A percentile compares a stretch with the other conserved stretches of the same genome.
Conservation (phyloP, 2,329 filamentous ascomycete species). For the Mycocentrospora acerina region DNA sequence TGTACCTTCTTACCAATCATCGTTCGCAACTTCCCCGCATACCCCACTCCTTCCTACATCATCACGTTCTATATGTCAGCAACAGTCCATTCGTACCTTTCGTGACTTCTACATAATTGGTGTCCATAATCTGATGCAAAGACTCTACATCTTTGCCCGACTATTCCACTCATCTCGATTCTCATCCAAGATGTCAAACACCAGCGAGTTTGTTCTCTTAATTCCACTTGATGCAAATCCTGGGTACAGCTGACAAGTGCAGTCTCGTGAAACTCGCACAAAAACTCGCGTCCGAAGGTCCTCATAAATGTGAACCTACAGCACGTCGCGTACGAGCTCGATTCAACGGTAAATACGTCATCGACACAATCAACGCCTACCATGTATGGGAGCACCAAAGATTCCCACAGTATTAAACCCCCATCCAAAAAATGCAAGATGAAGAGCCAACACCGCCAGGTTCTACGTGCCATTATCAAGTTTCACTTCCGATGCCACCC, state of each 20-base stretch:
- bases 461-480: slow-evolving; percentile 31
- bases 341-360: slow-evolving; percentile 33
- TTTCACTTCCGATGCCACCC: slow-evolving; percentile 19
- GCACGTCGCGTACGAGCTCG: slow-evolving; percentile 36
- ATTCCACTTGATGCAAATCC: neutral
- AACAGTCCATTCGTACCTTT: too few relatives aligned
- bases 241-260: neutral
- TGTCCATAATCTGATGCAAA: too few relatives aligned
- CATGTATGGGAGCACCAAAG: slow-evolving; percentile 43
- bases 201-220: slow-evolving; percentile 6
- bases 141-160: too few relatives aligned
- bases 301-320: slow-evolving; percentile 30
- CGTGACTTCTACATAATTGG: too few relatives aligned
- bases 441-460: slow-evolving; percentile 11
- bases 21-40: slow-evolving; percentile 10
- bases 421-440: neutral
- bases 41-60: slow-evolving; percentile 3
- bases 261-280: slow-evolving; percentile 46
- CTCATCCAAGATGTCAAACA: slow-evolving; percentile 6
- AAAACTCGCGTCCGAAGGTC: slow-evolving; percentile 40
- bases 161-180: too few relatives aligned
- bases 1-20: too few relatives aligned
- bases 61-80: neutral
- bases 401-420: slow-evolving; percentile 32
- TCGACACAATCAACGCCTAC: slow-evolving; percentile 36